Percentiles rank a stretch among this genome's conserved stretches.
Evolutionary conservation across 768 basidiomycete species (phyloP).

Genomic region (Vararia minispora): DNA sequence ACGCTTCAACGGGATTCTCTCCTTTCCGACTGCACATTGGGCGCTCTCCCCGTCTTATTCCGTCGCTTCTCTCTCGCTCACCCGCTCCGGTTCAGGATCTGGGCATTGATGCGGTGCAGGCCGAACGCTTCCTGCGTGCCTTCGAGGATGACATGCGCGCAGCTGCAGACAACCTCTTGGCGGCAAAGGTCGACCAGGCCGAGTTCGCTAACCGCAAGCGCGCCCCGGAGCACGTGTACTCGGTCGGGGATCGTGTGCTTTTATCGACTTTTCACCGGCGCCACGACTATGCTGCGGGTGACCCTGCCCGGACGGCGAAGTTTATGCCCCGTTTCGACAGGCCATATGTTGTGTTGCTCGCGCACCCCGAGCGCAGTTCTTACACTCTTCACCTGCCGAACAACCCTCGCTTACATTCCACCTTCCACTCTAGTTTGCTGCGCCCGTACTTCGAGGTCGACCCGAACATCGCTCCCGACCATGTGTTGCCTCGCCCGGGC

Average conservation of each 20-base stretch:
- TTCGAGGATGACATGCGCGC: slow-evolving; percentile 3
- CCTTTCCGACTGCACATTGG: slow-evolving; percentile 15
- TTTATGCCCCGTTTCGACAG: slow-evolving; percentile 28
- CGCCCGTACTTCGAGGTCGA: not conserved
- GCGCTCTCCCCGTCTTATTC: slow-evolving; percentile 13
- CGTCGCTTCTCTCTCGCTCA: slow-evolving; percentile 3
- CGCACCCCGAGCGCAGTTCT: slow-evolving; percentile 7
- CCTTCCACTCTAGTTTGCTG: not conserved
- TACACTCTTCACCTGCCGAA: slow-evolving; percentile 10
- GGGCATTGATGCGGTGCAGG: not conserved
- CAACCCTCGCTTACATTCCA: not conserved
- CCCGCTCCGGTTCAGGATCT: not conserved
- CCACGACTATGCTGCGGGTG: slow-evolving; percentile 17
- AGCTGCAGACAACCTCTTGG: slow-evolving; percentile 11
- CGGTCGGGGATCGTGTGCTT: slow-evolving; percentile 24
- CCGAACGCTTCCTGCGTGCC: not conserved
- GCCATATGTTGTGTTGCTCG: slow-evolving; percentile 13
- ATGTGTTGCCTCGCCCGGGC: not conserved
- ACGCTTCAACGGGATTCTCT: slow-evolving; percentile 15
- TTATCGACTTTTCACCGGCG: slow-evolving; percentile 23
- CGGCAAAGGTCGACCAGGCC: not conserved
- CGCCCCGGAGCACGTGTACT: slow-evolving; percentile 6
- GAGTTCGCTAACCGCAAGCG: not conserved
- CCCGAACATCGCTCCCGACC: too few species aligned
- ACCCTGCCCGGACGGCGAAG: slow-evolving; percentile 25